Base-by-base conservation (phyloP, 352 stramenopile species). In the Pythium volutum region DNA sequence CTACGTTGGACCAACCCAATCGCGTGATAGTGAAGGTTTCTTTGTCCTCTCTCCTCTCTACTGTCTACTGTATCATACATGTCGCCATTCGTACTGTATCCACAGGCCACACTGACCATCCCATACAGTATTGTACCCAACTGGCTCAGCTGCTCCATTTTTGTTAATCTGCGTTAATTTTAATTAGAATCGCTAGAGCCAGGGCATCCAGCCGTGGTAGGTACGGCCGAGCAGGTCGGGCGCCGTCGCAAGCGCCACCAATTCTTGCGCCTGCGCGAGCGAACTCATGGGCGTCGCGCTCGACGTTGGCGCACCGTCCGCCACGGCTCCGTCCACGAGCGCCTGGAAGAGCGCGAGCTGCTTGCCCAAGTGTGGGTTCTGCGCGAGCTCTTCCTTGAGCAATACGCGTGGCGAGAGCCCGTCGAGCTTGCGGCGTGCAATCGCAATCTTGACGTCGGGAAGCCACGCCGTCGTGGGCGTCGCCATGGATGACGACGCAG, bases 121-220 rank as follows among this genome's bases (percentile, higher is more conserved):
- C n/a, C n/a, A n/a, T n/a, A n/a, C n/a, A n/a, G n/a, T n/a, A n/a
- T n/a, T n/a, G n/a, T n/a, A n/a, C n/a, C n/a, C n/a, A n/a, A n/a
- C n/a, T n/a, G n/a, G n/a, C n/a, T n/a, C n/a, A n/a, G n/a, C n/a
- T n/a, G n/a, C n/a, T n/a, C n/a, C n/a, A n/a, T n/a, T n/a, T n/a
- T n/a, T n/a, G n/a, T n/a, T n/a, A n/a, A n/a, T n/a, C n/a, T n/a
- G n/a, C n/a, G n/a, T n/a, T n/a, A n/a, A n/a, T n/a, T n/a, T 47
- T n/a, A 31, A 12, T 38, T 12, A 16, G 16, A 4, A n/a, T n/a
- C 20, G 2, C 41, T 74, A 90, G 47, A 91, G 71, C 84, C 84
- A 91, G 52, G 84, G 79, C 81, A 89, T 93, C 84, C 84, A 93
- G 2, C 81, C 84, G 50, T 89, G 81, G 49, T 88, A 93, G 2